These are phyloP conservation scores for Sugiyamaella floridensis DNA, from an alignment of 805 yeast species.

Conservation along the genomic window DNA sequence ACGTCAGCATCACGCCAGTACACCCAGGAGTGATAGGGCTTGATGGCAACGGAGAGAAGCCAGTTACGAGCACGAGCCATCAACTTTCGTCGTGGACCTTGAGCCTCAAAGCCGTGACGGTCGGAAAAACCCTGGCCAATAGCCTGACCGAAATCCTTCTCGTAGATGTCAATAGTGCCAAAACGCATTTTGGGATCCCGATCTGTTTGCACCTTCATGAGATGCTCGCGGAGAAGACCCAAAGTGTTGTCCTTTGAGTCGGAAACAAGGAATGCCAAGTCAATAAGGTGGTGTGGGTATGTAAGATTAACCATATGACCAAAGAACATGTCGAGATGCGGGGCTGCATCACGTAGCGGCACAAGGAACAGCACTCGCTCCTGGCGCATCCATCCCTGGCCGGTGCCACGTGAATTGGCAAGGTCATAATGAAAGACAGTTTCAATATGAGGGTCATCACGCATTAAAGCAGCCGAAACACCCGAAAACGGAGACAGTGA, in stretches of 20 bases:
- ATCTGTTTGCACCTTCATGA: constrained; percentile 59
- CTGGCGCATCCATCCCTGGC: constrained; percentile 69
- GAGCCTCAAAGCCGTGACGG: constrained; percentile 94
- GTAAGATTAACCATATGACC: constrained; percentile 71
- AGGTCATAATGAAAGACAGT: constrained; percentile 68
- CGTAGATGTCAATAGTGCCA: constrained; percentile 66
- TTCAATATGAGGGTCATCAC: constrained; percentile 24
- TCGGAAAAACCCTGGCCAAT: constrained; percentile 93
- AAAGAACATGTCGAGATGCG: constrained; percentile 85
- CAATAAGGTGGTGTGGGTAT: constrained; percentile 82
- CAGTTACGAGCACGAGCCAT: constrained; percentile 98
- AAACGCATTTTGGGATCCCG: constrained; percentile 42
- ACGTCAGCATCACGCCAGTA: constrained; percentile 99
- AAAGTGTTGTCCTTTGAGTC: constrained; percentile 88
- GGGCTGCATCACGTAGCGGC: constrained; percentile 87
- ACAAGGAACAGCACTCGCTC: constrained; percentile 82
- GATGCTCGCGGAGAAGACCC: constrained; percentile 51
- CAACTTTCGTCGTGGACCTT: constrained; percentile 89
- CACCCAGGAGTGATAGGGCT: constrained; percentile 94
- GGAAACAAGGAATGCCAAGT: constrained; percentile 76
- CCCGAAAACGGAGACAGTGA: constrained; percentile 5
- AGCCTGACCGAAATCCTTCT: constrained; percentile 88
- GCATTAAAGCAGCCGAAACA: constrained; percentile 6
- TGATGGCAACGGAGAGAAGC: constrained; percentile 79
- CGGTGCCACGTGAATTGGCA: constrained; percentile 53